Evolutionary conservation across 495 filamentous ascomycete species (phyloP).

Genomic region (Xylaria flabelliformis): DNA sequence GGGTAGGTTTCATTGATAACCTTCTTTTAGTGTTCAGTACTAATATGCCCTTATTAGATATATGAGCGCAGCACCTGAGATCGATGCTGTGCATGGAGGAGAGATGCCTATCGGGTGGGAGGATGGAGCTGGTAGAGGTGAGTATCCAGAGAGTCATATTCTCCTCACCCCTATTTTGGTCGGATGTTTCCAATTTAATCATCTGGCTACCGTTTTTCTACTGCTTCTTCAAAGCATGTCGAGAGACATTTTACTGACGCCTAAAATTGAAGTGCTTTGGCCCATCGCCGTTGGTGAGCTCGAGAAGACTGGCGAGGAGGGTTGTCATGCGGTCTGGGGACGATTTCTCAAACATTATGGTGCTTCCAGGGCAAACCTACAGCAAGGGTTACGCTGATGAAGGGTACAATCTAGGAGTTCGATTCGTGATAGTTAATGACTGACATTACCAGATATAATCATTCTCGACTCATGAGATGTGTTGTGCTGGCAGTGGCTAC

Average conservation of each 20-base stretch:
- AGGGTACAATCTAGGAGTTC: not conserved
- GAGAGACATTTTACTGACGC: not conserved
- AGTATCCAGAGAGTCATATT: not conserved
- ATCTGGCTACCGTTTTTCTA: no score
- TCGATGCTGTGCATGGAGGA: slow-evolving; percentile 30
- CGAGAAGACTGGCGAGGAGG: slow-evolving; percentile 27
- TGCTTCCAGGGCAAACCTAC: slow-evolving; percentile 18
- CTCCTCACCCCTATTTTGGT: not conserved
- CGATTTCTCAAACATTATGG: slow-evolving; percentile 58
- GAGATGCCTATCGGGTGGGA: slow-evolving; percentile 55
- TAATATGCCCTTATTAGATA: slow-evolving; percentile 28
- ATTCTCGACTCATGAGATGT: not conserved
- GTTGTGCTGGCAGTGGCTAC: no score
- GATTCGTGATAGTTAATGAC: not conserved
- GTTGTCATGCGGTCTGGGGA: slow-evolving; percentile 43
- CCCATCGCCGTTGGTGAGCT: slow-evolving; percentile 52
- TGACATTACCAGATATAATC: not conserved
- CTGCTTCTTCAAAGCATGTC: not conserved
- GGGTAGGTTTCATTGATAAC: slow-evolving; percentile 27
- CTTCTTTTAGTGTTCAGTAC: not conserved
- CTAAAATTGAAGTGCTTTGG: slow-evolving; percentile 45
- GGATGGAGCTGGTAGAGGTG: slow-evolving; percentile 51
- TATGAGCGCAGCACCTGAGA: slow-evolving; percentile 56
- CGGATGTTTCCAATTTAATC: not conserved
- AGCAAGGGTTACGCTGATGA: not conserved